Evolutionary conservation across 2,329 filamentous ascomycete species (phyloP), one percentile per base, ranked within the genome.

Genomic region (Chrysoporthe puriensis): DNA sequence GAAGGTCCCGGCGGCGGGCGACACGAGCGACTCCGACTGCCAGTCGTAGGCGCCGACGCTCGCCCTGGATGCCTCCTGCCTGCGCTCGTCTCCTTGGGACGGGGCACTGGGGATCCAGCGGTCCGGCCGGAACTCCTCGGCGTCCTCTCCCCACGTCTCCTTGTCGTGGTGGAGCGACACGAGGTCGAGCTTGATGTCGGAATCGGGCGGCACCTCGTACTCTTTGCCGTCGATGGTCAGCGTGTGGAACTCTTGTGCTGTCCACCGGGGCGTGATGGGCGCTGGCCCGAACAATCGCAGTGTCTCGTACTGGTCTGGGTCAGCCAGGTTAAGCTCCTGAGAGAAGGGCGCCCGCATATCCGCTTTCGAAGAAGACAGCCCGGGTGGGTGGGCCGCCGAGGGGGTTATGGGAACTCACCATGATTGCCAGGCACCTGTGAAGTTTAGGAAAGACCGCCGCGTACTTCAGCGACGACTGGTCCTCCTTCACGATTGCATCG

Each of bases 401-500:
- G 48, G 40, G 4, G 44, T 7, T 13, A 34, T 14, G 43, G 5
- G 11, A 16, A 59, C 67, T 13, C 50, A 66, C 67, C 67, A 69
- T 69, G 11, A 64, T 34, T 2, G 67, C 67, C 18, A 69, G 50
- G 18, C 67, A 69, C 16, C 64, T 62, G 13, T 64, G 66, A 21
- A 69, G 64, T 18, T 63, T 62, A 21, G 57, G 58, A 26, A 66
- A 69, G 26, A 61, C 65, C 9, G 40, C 46, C 16, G 59, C 62
- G 40, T 67, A 69, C 57, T 67, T 66, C 2, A 66, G 56, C 42
- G 34, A 40, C 18, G 54, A 54, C 52, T 64, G 56, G 18, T 64
- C 63, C 56, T 64, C 63, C 21, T 21, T 58, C 21, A 58, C 26
- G 21, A 63, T 44, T 1, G 54, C n/a, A 13, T 44, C 57, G n/a